phyloP scores from a whole-genome alignment of 2,329 filamentous ascomycete species.

The Microcyclospora tardicrescens region DNA sequence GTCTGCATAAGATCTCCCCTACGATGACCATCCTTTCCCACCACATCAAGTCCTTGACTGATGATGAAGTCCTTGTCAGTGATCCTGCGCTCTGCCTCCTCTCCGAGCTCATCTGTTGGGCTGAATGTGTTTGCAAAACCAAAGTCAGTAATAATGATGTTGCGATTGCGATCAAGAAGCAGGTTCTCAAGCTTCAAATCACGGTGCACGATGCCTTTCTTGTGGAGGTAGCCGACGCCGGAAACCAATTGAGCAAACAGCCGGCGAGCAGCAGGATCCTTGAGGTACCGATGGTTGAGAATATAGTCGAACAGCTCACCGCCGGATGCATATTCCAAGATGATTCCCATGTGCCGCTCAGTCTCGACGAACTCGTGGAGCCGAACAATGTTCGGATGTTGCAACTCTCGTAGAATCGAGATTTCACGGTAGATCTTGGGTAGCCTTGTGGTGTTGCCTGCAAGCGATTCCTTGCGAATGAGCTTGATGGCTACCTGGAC shows the following conservation, averaged over 20 bases:
- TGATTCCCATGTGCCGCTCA: constrained; percentile 92
- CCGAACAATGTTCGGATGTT: constrained; percentile 92
- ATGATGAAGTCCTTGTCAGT: constrained; percentile 81
- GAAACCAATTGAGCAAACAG: constrained; percentile 93
- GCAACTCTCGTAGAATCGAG: constrained; percentile 70
- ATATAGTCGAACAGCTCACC: constrained; percentile 98
- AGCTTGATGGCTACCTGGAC: constrained; percentile 94
- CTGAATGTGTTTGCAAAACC: constrained; percentile 98
- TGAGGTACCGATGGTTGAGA: constrained; percentile 88
- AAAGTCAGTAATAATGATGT: constrained; percentile 99
- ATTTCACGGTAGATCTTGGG: constrained; percentile 98
- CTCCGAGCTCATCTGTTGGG: constrained; percentile 69
- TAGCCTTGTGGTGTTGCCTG: constrained; percentile 73
- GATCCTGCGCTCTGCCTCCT: constrained; percentile 81
- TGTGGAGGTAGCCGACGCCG: constrained; percentile 92
- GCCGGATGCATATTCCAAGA: constrained; percentile 93
- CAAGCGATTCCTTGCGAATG: constrained; percentile 82
- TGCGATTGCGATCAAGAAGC: constrained; percentile 85
- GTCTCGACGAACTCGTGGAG: constrained; percentile 98
- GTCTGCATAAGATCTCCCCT: constrained; percentile 97
- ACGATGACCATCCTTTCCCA: constrained; percentile 55
- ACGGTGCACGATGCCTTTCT: constrained; percentile 95
- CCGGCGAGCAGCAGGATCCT: constrained; percentile 79
- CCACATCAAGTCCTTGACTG: constrained; percentile 67
- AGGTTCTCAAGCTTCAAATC: constrained; percentile 95